These are phyloP conservation scores for Termitomyces sp. DNA, from an alignment of 1,284 basidiomycete genomes.

Conservation along the genomic window DNA sequence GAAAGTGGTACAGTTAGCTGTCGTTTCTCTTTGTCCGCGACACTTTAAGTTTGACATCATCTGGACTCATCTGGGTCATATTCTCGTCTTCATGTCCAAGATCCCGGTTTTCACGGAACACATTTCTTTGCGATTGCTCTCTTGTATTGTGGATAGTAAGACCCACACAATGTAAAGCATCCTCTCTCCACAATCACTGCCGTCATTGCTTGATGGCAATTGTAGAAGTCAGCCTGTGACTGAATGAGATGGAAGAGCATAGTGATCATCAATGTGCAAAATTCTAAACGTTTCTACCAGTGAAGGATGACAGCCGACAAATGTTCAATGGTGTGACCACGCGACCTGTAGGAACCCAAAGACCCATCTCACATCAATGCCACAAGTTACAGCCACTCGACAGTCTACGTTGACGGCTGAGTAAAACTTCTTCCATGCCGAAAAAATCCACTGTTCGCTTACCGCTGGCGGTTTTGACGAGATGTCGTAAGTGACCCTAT, in stretches of 20 bases:
- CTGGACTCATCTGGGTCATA: background rate
- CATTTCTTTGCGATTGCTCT: background rate
- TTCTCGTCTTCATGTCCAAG: background rate
- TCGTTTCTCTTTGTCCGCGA: background rate
- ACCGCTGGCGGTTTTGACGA: constrained; percentile 96
- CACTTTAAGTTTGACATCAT: background rate
- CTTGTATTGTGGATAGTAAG: background rate
- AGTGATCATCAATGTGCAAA: background rate
- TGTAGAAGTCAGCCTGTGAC: background rate
- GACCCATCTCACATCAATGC: background rate
- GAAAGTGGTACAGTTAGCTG: background rate
- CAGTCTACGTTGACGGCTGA: constrained; percentile 19
- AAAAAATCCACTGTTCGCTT: constrained; percentile 25
- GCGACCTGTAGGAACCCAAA: background rate
- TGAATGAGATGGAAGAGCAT: constrained; percentile 2
- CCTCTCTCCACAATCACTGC: background rate
- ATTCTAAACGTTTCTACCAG: background rate
- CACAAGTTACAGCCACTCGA: constrained; percentile 24
- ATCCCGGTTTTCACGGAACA: background rate
- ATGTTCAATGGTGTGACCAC: background rate
- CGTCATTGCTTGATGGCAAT: constrained; percentile 10
- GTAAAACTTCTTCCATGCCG: background rate
- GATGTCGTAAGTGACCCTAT: constrained; percentile 94
- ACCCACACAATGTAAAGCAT: background rate
- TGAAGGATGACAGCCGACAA: background rate